Evolutionary conservation across 768 basidiomycete genomes (phyloP).

Genomic region (Lactarius vividus): DNA sequence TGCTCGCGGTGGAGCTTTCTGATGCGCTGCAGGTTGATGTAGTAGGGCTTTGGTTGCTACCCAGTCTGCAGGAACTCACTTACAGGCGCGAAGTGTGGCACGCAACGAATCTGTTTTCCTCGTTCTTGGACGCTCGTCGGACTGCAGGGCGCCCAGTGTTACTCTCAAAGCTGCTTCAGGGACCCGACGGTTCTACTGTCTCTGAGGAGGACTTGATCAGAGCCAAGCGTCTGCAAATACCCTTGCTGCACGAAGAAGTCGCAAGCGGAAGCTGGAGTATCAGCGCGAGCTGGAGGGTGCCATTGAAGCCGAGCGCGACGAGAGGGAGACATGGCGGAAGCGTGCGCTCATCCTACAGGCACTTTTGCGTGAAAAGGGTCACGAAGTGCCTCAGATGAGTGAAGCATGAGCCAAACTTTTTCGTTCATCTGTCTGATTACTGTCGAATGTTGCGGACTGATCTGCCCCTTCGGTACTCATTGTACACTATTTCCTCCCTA

Average conservation of each 20-base stretch:
- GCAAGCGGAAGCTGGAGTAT: conserved; percentile 71
- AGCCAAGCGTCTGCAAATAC: conserved; percentile 79
- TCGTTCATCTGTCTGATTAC: background rate
- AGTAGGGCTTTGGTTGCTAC: too few relatives aligned
- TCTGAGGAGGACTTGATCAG: conserved; percentile 68
- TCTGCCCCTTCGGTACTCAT: conserved; percentile 45
- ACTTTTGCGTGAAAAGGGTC: conserved; percentile 54
- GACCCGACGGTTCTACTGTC: conserved; percentile 45
- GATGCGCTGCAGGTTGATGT: too few relatives aligned
- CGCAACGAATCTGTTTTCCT: too few relatives aligned
- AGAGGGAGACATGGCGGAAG: conserved; percentile 63
- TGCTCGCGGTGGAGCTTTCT: too few relatives aligned
- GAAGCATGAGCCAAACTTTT: conserved; percentile 29
- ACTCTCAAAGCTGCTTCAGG: conserved; percentile 26
- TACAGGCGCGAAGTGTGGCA: too few relatives aligned
- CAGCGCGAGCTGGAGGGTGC: conserved; percentile 60
- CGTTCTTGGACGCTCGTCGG: too few relatives aligned
- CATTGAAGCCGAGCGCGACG: conserved; percentile 50
- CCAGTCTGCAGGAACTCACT: too few relatives aligned
- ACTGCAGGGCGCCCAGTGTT: too few relatives aligned
- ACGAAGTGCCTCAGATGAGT: conserved; percentile 52
- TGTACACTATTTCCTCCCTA: conserved; percentile 32
- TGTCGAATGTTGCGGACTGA: conserved; percentile 11
- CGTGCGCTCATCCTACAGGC: conserved; percentile 49
- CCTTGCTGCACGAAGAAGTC: conserved; percentile 75